Percentiles rank a stretch among this genome's conserved stretches.
Conservation (phyloP, 2,329 filamentous ascomycete genomes). For the Ophiocordyceps camponoti-rufipedis region DNA sequence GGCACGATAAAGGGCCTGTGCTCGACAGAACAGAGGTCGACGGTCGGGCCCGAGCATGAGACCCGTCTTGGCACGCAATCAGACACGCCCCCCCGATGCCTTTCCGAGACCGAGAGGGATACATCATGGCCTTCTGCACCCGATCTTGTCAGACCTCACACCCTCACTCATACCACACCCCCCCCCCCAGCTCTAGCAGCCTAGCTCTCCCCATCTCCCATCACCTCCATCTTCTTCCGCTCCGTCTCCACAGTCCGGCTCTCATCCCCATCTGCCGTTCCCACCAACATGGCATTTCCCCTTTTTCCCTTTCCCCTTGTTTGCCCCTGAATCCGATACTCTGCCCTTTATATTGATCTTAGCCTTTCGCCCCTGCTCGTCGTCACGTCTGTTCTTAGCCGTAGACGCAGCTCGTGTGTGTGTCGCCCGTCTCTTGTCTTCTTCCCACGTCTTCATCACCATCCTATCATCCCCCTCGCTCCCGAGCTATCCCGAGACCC, state of each 20-base stretch:
- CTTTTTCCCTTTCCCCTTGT: not conserved
- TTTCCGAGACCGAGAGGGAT: not conserved
- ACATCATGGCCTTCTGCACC: too few species aligned
- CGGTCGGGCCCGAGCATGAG: not conserved
- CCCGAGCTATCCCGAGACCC: too few species aligned
- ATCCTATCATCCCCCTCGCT: too few species aligned
- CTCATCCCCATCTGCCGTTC: not conserved
- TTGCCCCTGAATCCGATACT: constrained; percentile 1
- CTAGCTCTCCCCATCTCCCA: not conserved
- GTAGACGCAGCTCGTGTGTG: too few species aligned
- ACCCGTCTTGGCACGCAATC: not conserved
- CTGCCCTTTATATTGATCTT: not conserved
- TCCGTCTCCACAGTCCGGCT: not conserved
- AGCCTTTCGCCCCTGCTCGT: not conserved
- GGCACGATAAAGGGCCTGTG: too few species aligned
- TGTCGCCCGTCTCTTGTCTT: too few species aligned
- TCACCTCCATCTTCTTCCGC: not conserved
- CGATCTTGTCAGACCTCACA: too few species aligned
- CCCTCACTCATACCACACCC: too few species aligned
- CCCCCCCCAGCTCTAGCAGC: too few species aligned
- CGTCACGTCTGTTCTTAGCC: too few species aligned
- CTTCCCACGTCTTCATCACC: too few species aligned
- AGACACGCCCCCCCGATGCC: not conserved
- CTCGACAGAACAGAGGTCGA: too few species aligned
- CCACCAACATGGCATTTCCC: not conserved